Evolutionary conservation across 2,329 filamentous ascomycete species (phyloP), one percentile per base, ranked within the genome.

Genomic region (Pseudogymnoascus sp.): DNA sequence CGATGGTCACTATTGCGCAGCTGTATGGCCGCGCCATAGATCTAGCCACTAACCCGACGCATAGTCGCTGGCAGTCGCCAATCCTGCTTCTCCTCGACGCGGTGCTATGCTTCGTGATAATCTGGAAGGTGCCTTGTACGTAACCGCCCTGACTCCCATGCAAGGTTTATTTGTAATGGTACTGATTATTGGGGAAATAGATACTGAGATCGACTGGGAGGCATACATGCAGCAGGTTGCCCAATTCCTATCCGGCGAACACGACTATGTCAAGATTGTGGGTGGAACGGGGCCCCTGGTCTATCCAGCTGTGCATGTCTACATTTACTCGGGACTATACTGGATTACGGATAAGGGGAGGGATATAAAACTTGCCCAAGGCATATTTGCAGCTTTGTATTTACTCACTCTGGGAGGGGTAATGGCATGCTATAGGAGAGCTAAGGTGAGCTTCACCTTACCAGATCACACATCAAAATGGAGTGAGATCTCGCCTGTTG

Each of bases 121-220:
- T 96, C 67, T 86, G 85, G 82, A 93, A 87, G 74, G 82, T 96
- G 64, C 87, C 92, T 42, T 96, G 92, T 96, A 79, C 78, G 88
- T 73, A 63, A 37, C 45, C 23, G 62, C 63, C 18, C 23, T 61
- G 26, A 36, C 18, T 54, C 16, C 21, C 26, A 18, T 40, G n/a
- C 26, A 63, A 34, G n/a, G 31, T 16, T 39, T 57, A 34, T 18
- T 31, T 29, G 18, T 6, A 14, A 2, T 2, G 16, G 23, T 62
- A 16, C 29, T 36, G 29, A 26, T 21, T 54, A 26, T 37, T 47
- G 26, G 61, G 37, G 63, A 21, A 57, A 40, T 11, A 90, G 95
- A 99, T 74, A 99, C 95, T 47, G 95, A 99, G 76, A 99, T 99
- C 72, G 95, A 99, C 77, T 99, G 93, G 93, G 83, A 83, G 65